Evolutionary conservation across 345 rosid genomes (phyloP), one percentile per base, ranked within the genome.

Genomic region (Lepidium didymum): DNA sequence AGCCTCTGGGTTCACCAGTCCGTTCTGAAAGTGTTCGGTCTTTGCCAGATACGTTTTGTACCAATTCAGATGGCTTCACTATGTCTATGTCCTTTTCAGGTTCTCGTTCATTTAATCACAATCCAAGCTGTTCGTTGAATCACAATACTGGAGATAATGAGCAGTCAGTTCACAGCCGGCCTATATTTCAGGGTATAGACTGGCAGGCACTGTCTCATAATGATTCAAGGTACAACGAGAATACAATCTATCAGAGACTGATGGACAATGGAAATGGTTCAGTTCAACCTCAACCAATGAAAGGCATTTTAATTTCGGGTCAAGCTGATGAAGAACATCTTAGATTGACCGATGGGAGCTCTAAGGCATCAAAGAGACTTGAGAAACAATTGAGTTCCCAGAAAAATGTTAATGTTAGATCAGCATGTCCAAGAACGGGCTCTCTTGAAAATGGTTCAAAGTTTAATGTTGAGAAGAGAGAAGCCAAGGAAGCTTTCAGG

Each of bases 121-220:
- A 94, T 75, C 92, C 96, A 54, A 94, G 99, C 77, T 94, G 99
- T 80, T 94, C 99, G n/a, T 73, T 89, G 65, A 91, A 89, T 23
- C 91, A 91, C 72, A 89, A 94, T 70, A 81, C 89, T 14, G 69
- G 87, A 83, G 99, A 94, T 61, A 84, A 84, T 74, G 99, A 94
- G 64, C 97, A 94, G 67, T 91, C 99, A 42, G 99, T 94, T 80
- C 93, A 89, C 66, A 94, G 99, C 78, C 94, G 91, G 10, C 96
- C 99, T 53, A 64, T 91, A 67, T 91, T 94, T 81, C 90, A 86
- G 67, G 94, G 91, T 56, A 73, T 88, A 25, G 96, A 93, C 64
- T 88, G 92, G 88, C 89, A 81, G 78, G 87, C 79, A 37, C 82
- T 81, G 55, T 74, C 86, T 75, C 96, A 81, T 73, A 83, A 82